Evolutionary conservation across 805 yeast genomes (phyloP).

Genomic region (Kodamaea hsintzibuensis): DNA sequence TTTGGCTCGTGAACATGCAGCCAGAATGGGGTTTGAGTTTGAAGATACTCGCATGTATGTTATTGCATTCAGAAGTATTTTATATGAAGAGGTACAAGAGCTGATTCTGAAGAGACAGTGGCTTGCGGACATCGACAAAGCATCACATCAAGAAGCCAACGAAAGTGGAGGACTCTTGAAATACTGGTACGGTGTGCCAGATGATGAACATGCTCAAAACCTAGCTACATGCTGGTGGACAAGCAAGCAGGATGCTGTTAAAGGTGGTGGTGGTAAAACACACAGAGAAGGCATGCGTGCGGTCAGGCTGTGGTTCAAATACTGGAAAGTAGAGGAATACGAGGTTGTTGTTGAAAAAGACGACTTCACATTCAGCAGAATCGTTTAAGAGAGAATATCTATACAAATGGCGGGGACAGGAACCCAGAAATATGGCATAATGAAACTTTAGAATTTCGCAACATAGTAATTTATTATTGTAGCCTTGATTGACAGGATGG

Average conservation of each 20-base stretch:
- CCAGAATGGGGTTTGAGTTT: slow-evolving; percentile 9
- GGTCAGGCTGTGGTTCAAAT: slow-evolving; percentile 32
- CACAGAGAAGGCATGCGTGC: slow-evolving; percentile 32
- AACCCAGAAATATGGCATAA: neutral
- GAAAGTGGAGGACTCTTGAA: slow-evolving; percentile 37
- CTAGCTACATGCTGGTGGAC: slow-evolving; percentile 44
- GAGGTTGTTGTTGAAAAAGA: slow-evolving; percentile 14
- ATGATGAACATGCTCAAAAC: slow-evolving; percentile 30
- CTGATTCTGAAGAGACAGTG: slow-evolving; percentile 24
- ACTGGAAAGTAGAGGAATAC: slow-evolving; percentile 40
- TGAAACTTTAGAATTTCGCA: neutral
- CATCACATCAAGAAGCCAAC: slow-evolving; percentile 37
- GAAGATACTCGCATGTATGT: slow-evolving; percentile 24
- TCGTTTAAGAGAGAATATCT: neutral
- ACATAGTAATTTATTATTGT: neutral
- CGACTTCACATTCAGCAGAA: slow-evolving; percentile 6
- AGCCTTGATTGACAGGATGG: neutral
- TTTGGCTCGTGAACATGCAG: slow-evolving; percentile 16
- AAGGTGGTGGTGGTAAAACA: slow-evolving; percentile 34
- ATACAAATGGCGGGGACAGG: neutral
- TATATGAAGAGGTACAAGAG: slow-evolving; percentile 25
- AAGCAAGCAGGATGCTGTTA: slow-evolving; percentile 25
- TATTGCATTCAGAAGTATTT: slow-evolving; percentile 35
- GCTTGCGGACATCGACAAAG: slow-evolving; percentile 30
- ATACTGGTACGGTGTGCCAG: slow-evolving; percentile 42